phyloP scores from a whole-genome alignment of 1,139 yeast genomes.

The Geotrichum armillariae region DNA sequence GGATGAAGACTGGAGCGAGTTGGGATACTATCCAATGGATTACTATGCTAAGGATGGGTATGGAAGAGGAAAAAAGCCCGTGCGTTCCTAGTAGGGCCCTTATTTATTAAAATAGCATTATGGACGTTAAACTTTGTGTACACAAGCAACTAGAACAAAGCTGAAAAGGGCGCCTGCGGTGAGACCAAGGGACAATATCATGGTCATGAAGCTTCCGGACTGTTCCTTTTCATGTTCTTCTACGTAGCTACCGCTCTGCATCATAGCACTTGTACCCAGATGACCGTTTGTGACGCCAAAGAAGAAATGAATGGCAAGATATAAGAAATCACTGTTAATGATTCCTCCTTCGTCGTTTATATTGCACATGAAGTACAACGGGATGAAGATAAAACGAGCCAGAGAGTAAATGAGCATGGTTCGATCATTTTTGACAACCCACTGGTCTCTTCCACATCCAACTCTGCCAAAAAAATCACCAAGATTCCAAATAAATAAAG shows the following conservation, averaged over 20 bases:
- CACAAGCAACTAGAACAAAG: conserved; percentile 50
- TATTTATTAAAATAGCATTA: neutral
- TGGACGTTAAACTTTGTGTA: neutral
- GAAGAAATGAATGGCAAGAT: conserved; percentile 64
- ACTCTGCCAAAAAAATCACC: conserved; percentile 86
- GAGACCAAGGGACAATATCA: conserved; percentile 72
- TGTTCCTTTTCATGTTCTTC: conserved; percentile 77
- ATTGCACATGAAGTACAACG: conserved; percentile 49
- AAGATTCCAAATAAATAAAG: conserved; percentile 80
- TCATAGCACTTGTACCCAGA: conserved; percentile 74
- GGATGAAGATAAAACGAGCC: conserved; percentile 54
- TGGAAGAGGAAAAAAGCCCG: conserved; percentile 80
- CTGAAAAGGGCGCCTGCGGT: conserved; percentile 77
- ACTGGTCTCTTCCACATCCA: conserved; percentile 43
- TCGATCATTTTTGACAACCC: conserved; percentile 24
- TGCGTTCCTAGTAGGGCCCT: neutral
- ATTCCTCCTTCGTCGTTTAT: conserved; percentile 19
- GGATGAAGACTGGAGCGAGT: conserved; percentile 65
- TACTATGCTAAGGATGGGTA: conserved; percentile 89
- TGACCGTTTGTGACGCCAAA: conserved; percentile 93
- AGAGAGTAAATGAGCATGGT: conserved; percentile 27
- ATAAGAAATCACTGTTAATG: conserved; percentile 60
- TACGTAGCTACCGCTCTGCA: conserved; percentile 65
- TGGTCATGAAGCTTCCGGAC: conserved; percentile 89
- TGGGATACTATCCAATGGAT: conserved; percentile 85